Base-by-base conservation (phyloP, 2,329 filamentous ascomycete species). In the Fusarium torreyae region DNA sequence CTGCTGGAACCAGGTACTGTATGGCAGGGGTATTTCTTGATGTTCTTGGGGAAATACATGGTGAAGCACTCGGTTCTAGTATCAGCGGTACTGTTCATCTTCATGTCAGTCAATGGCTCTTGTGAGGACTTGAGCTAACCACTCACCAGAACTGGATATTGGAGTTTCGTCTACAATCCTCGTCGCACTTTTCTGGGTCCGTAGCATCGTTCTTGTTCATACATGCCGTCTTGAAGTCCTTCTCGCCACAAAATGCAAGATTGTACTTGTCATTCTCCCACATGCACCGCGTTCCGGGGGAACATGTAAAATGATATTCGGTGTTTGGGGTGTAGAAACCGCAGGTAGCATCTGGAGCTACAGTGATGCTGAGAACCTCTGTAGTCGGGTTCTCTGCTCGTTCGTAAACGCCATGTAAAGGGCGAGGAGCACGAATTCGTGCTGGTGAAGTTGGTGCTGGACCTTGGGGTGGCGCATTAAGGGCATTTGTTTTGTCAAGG, bases 231-330 rank as follows among this genome's bases (percentile, higher is more conserved):
- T 45, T 58, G 20, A 69, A 55, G 11, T 55, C 53, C 8, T n/a
- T 34, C 13, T 22, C 44, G 4, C 52, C 56, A 20, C 67, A 69
- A 36, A 69, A 69, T 4, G 42, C 57, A 39, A 63, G 18, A 36
- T 69, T 69, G 62, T 63, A 69, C 57, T 67, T 69, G 20, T 59
- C 39, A 13, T 66, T 56, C 28, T 69, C 67, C 26, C 60, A 69
- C 53, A 69, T 53, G 34, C 67, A 69, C 13, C 20, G 61, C 11
- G 44, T 36, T 22, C 53, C 36, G 8, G 24, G 24, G 11, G 36
- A 17, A 24, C 66, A 69, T 17, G 52, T 63, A 49, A 66, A 66
- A 28, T 36, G 44, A 39, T 49, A 67, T 6, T 38, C 31, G 7
- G 48, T 66, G 17, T 45, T 22, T 13, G 66, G 61, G 3, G 53